phyloP scores from a whole-genome alignment of 306 rosid genomes.

The Dalbergia oliveri region DNA sequence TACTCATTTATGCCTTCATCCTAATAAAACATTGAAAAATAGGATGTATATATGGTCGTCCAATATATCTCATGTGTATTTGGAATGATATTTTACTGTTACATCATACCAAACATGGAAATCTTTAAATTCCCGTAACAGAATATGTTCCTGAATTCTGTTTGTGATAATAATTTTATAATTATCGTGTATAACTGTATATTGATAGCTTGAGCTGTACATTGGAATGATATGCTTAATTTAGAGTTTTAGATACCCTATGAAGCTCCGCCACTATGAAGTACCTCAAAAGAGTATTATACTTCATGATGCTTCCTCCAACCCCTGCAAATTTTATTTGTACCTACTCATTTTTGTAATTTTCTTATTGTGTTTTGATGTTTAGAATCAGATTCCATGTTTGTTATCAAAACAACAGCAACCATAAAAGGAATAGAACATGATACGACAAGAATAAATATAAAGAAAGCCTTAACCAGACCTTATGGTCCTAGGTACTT shows the following conservation, averaged over 20 bases:
- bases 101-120: not conserved
- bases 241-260: no score
- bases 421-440: conserved; percentile 2
- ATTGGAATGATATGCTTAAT: no score
- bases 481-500: not conserved
- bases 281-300: not conserved
- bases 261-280: no score
- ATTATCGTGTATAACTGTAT: not conserved
- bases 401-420: not conserved
- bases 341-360: not conserved
- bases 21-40: no score
- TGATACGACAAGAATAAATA: not conserved
- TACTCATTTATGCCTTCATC: not conserved
- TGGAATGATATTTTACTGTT: no score
- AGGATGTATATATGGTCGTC: no score
- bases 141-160: not conserved
- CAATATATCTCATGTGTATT: no score
- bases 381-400: not conserved
- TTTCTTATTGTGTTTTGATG: conserved; percentile 23
- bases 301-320: not conserved
- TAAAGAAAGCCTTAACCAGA: not conserved
- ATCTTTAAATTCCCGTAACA: not conserved
- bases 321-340: not conserved
- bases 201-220: no score
- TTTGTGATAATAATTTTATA: not conserved